Percentiles rank a stretch among this genome's conserved stretches.
Conservation (phyloP, 805 yeast species). For the Sungouiozyma ichnusensis region DNA sequence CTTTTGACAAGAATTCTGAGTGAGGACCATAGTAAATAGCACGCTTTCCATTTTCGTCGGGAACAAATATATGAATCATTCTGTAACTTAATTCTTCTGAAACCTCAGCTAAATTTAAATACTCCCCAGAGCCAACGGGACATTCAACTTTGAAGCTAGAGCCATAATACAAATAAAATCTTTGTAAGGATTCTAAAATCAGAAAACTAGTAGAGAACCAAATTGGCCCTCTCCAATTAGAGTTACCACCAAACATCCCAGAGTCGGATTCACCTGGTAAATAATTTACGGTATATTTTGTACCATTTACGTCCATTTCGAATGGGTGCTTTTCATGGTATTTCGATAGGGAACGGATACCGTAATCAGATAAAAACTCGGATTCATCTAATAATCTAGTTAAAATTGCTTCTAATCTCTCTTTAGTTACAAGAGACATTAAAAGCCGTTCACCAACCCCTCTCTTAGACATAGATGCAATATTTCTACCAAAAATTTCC, state of each 20-base stretch:
- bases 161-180: slow-evolving; percentile 84
- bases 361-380: slow-evolving; percentile 77
- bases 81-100: slow-evolving; percentile 88
- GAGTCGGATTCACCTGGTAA: slow-evolving; percentile 85
- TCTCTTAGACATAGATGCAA: slow-evolving; percentile 72
- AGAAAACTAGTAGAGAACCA: slow-evolving; percentile 92
- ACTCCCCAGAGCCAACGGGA: slow-evolving; percentile 78
- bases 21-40: slow-evolving; percentile 67
- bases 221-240: slow-evolving; percentile 96
- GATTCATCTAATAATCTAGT: slow-evolving; percentile 74
- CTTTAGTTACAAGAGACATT: slow-evolving; percentile 71
- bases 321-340: slow-evolving; percentile 79
- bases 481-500: slow-evolving; percentile 65
- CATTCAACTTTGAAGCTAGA: slow-evolving; percentile 76
- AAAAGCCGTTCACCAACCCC: slow-evolving; percentile 80
- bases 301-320: slow-evolving; percentile 73
- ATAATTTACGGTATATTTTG: slow-evolving; percentile 58
- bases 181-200: slow-evolving; percentile 75
- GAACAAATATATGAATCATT: slow-evolving; percentile 64
- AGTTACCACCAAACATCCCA: slow-evolving; percentile 92
- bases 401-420: slow-evolving; percentile 64
- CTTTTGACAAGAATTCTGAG: slow-evolving; percentile 52
- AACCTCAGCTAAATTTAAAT: slow-evolving; percentile 72
- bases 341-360: slow-evolving; percentile 81
- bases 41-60: slow-evolving; percentile 55